Percentiles rank a stretch among this genome's conserved stretches.
These are phyloP conservation scores for Pinus tabuliformis DNA, from an alignment of 75 land plant genomes.

Conservation along the genomic window DNA sequence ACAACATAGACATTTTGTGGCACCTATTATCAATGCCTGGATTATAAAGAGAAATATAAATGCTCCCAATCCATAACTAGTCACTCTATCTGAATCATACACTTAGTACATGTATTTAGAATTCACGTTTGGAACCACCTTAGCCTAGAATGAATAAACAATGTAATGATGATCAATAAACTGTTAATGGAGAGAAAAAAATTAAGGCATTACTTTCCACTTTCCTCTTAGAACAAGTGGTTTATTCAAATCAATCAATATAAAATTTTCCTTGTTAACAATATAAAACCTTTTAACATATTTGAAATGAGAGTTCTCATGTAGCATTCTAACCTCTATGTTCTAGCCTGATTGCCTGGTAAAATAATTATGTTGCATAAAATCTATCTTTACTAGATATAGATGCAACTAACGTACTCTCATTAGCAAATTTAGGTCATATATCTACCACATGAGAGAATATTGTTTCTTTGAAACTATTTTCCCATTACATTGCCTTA, in stretches of 20 bases:
- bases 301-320: background rate
- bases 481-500: too few species aligned
- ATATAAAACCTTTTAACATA: background rate
- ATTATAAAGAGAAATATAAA: slow-evolving; percentile 72
- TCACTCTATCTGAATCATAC: slow-evolving; percentile 76
- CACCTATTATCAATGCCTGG: slow-evolving; percentile 65
- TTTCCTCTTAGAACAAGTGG: background rate
- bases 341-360: background rate
- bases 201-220: background rate
- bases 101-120: slow-evolving; percentile 47
- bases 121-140: slow-evolving; percentile 8
- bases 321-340: background rate
- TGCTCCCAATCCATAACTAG: slow-evolving; percentile 79
- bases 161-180: background rate
- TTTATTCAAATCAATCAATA: background rate
- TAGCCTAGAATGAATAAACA: slow-evolving; percentile 23
- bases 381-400: too few species aligned
- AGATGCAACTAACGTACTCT: too few species aligned
- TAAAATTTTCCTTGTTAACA: background rate
- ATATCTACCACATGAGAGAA: too few species aligned
- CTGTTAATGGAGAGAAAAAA: background rate
- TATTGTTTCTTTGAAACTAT: too few species aligned
- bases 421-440: too few species aligned
- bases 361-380: background rate
- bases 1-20: slow-evolving; percentile 90